A percentile compares a stretch with the other conserved stretches of the same genome.
These are phyloP conservation scores for Pichia sporocuriosa DNA, from an alignment of 805 yeast species.

Conservation along the genomic window DNA sequence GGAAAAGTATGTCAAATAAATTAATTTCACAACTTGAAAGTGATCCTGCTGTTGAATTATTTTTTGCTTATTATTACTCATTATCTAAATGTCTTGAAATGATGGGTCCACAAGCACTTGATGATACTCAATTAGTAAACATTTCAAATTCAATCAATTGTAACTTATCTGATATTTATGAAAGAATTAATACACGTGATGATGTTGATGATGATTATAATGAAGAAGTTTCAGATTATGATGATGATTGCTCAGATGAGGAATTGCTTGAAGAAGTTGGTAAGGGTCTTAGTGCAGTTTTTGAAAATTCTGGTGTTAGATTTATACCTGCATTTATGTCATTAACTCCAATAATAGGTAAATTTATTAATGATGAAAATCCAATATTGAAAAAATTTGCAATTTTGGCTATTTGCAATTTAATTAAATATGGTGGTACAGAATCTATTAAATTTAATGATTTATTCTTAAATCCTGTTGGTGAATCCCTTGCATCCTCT, in stretches of 20 bases:
- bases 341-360: conserved; percentile 55
- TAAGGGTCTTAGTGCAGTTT: conserved; percentile 62
- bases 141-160: conserved; percentile 55
- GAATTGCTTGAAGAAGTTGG: conserved; percentile 83
- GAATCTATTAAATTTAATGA: conserved; percentile 59
- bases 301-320: conserved; percentile 51
- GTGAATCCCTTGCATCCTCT: conserved; percentile 58
- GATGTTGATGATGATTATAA: conserved; percentile 77
- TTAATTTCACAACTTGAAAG: conserved; percentile 58
- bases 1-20: conserved; percentile 65
- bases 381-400: conserved; percentile 71
- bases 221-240: conserved; percentile 80
- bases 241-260: conserved; percentile 82
- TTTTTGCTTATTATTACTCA: conserved; percentile 71
- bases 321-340: conserved; percentile 62
- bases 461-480: conserved; percentile 54
- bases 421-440: conserved; percentile 74
- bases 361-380: conserved; percentile 59
- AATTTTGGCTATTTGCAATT: conserved; percentile 69
- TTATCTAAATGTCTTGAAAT: conserved; percentile 58
- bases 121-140: conserved; percentile 45
- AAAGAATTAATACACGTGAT: conserved; percentile 66
- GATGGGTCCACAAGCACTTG: conserved; percentile 59
- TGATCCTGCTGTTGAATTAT: conserved; percentile 80
- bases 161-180: conserved; percentile 60